These are phyloP conservation scores for Pezizomycotina sp. DNA, from an alignment of 2,329 filamentous ascomycete genomes.

Conservation along the genomic window DNA sequence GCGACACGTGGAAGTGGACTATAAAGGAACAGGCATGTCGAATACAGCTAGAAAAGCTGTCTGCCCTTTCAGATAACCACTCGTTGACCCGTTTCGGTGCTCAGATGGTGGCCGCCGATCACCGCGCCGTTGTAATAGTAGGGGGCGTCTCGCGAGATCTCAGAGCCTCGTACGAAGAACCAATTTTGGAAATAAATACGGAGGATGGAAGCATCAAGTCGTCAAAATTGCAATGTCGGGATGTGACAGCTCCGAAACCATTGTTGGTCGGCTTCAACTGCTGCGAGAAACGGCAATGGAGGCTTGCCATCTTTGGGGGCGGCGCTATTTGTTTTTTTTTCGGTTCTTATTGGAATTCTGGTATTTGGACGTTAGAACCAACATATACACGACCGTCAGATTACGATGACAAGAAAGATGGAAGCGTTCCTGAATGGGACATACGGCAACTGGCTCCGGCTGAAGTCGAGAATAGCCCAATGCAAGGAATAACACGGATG, in stretches of 20 bases:
- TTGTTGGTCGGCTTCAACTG: constrained; percentile 31
- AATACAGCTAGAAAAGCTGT: too few species aligned
- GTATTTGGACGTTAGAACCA: constrained; percentile 32
- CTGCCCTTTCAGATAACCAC: too few species aligned
- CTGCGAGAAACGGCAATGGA: too few species aligned
- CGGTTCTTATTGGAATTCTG: constrained; percentile 66
- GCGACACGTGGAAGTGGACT: constrained; percentile 8
- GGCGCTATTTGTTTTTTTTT: constrained; percentile 78
- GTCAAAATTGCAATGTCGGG: constrained; percentile 9
- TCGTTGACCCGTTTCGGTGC: constrained; percentile 36
- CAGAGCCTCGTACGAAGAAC: constrained; percentile 17
- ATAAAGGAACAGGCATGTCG: too few species aligned
- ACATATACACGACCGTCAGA: background rate
- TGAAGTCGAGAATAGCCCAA: too few species aligned
- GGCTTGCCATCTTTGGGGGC: constrained; percentile 13
- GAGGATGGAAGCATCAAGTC: constrained; percentile 17
- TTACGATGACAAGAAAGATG: background rate
- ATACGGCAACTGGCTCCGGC: too few species aligned
- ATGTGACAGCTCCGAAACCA: constrained; percentile 36
- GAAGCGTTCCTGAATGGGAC: background rate
- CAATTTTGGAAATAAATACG: constrained; percentile 18
- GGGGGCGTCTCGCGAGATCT: constrained; percentile 23
- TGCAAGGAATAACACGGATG: too few species aligned
- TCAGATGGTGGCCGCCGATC: constrained; percentile 30
- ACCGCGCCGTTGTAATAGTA: constrained; percentile 18